Evolutionary conservation across 208 protist species (phyloP), one percentile per base, ranked within the genome.

Genomic region (Trypanosoma platydactyli): DNA sequence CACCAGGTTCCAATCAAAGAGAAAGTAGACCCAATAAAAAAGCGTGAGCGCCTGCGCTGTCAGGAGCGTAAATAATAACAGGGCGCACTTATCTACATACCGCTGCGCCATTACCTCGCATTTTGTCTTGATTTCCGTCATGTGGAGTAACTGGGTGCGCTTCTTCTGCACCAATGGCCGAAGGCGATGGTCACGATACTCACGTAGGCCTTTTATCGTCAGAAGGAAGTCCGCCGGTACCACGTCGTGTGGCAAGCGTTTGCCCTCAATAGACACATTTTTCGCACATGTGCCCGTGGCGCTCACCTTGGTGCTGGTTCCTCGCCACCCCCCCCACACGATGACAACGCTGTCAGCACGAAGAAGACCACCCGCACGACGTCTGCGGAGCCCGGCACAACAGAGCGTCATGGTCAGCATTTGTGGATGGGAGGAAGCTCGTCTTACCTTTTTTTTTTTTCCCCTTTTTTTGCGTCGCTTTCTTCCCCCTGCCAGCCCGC

Each of bases 1-100:
- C 52, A 89, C 81, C n/a, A 92, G 71, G 52, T 82, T 90, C 89
- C 89, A 95, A 56, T 90, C 85, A 72, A 92, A 95, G 46, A 83
- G 80, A 41, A 95, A 64, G 62, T 91, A 95, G 12, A 83, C 87
- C 83, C 89, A 92, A 63, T 91, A 80, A 50, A 89, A 92, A 6
- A 95, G 75, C 38, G 83, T 75, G 0, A 67, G 49, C 0, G 61
- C 25, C 60, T 91, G 84, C 18, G 77, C 11, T 11, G 81, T n/a
- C 11, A 94, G 59, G 18, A 88, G 80, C 18, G 61, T 64, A 49
- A 88, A 78, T 13, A 80, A 20, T 11, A 54, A 46, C 33, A 51
- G 27, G 55, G 78, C 76, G 54, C 65, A 76, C 0, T 22, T 45
- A 38, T 89, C 68, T 0, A 71, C 61, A 27, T 68, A 64, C 18